These are phyloP conservation scores for Chrysoporthe deuterocubensis DNA, from an alignment of 2,329 filamentous ascomycete genomes.

Conservation along the genomic window DNA sequence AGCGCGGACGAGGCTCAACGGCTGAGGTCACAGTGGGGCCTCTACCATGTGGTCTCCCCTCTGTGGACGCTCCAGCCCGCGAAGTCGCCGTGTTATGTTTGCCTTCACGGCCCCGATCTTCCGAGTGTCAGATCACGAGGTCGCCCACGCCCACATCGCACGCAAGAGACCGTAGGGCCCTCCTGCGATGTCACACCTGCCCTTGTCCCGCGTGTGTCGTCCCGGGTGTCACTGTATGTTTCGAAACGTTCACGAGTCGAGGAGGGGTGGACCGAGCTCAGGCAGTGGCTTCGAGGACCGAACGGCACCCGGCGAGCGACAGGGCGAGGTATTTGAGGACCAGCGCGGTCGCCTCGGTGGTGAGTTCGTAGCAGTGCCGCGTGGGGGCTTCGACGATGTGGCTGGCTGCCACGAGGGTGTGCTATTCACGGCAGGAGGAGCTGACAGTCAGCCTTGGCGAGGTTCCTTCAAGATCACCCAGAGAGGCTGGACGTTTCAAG, in stretches of 20 bases:
- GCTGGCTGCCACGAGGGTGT: constrained; percentile 16
- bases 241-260: constrained; percentile 12
- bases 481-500: background rate
- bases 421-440: constrained; percentile 26
- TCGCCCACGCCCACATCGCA: constrained; percentile 53
- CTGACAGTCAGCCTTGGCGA: constrained; percentile 23
- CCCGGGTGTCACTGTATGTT: constrained; percentile 3
- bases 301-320: constrained; percentile 20
- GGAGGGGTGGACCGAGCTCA: constrained; percentile 5
- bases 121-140: constrained; percentile 40
- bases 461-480: constrained; percentile 18
- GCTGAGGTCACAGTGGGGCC: constrained; percentile 9
- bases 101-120: constrained; percentile 27
- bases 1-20: background rate
- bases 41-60: constrained; percentile 10
- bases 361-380: background rate
- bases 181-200: constrained; percentile 33
- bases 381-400: background rate
- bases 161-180: constrained; percentile 40
- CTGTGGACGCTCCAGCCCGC: constrained; percentile 19
- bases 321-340: constrained; percentile 2
- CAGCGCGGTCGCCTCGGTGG: background rate
- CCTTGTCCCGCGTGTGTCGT: constrained; percentile 4
- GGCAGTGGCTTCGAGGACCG: constrained; percentile 17
- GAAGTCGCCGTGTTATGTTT: constrained; percentile 11